These are phyloP conservation scores for Phytophthora macrochlamydospora DNA, from an alignment of 352 stramenopile genomes.

Conservation along the genomic window DNA sequence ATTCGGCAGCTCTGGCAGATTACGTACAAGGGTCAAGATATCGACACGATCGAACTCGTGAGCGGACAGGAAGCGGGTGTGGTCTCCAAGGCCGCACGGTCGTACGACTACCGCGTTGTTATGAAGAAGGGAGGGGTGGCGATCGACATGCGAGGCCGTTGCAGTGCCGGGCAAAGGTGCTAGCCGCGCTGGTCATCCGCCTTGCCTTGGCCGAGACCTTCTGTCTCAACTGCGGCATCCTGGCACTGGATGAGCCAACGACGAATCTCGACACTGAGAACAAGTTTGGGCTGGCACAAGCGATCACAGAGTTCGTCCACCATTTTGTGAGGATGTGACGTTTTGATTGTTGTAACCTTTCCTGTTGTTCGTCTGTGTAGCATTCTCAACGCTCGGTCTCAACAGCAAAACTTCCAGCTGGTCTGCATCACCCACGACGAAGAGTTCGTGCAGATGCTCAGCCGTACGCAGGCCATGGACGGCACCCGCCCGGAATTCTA, in stretches of 20 bases:
- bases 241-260: conserved; percentile 99
- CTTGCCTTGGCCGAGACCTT: conserved; percentile 99
- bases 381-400: conserved; percentile 94
- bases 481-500: conserved; percentile 82
- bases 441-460: conserved; percentile 91
- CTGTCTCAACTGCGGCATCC: conserved; percentile 98
- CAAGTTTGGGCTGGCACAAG: conserved; percentile 92
- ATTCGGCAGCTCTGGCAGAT: conserved; percentile 98
- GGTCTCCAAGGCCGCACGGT: conserved; percentile 63
- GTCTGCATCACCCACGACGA: conserved; percentile 99
- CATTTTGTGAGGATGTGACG: neutral
- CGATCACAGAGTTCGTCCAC: conserved; percentile 83
- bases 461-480: conserved; percentile 76
- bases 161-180: conserved; percentile 97
- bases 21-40: conserved; percentile 99
- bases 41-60: conserved; percentile 99
- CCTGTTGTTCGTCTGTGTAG: conserved; percentile 29
- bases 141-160: conserved; percentile 99
- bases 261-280: conserved; percentile 98
- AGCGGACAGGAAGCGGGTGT: conserved; percentile 90
- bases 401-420: conserved; percentile 99
- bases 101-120: conserved; percentile 99
- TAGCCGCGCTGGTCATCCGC: conserved; percentile 97
- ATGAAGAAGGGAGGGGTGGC: conserved; percentile 97
- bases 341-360: conserved; percentile 5